Percentiles rank a stretch among this genome's conserved stretches.
These are phyloP conservation scores for Claviceps maximensis DNA, from an alignment of 2,329 filamentous ascomycete genomes.

Conservation along the genomic window DNA sequence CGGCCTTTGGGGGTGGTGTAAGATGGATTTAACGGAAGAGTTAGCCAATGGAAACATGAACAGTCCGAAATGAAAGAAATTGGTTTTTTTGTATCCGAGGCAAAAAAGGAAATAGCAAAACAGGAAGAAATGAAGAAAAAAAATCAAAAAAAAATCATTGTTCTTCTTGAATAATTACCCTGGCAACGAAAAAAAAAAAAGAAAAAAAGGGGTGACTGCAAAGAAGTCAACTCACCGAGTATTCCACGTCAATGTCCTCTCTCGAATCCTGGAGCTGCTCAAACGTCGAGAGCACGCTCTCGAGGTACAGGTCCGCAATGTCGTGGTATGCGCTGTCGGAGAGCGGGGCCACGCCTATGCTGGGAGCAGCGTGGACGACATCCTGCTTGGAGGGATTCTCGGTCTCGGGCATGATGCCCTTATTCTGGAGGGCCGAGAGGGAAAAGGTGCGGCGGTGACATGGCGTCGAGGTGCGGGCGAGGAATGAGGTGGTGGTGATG, in stretches of 20 bases:
- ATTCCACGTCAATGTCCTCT: slow-evolving; percentile 78
- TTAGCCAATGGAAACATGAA: too few species aligned
- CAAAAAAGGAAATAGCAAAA: not conserved
- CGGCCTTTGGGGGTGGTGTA: slow-evolving; percentile 42
- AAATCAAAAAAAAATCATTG: too few species aligned
- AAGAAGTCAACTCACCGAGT: slow-evolving; percentile 47
- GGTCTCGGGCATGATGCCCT: slow-evolving; percentile 48
- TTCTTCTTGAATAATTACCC: not conserved
- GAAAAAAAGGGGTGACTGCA: too few species aligned
- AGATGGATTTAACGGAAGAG: too few species aligned
- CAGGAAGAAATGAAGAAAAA: too few species aligned
- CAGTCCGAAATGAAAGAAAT: too few species aligned
- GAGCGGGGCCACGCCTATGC: slow-evolving; percentile 46
- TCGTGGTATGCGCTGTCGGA: slow-evolving; percentile 62
- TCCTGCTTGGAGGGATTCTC: slow-evolving; percentile 36
- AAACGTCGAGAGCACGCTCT: slow-evolving; percentile 40
- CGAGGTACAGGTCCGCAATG: slow-evolving; percentile 62
- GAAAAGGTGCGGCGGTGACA: slow-evolving; percentile 16
- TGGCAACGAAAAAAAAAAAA: not conserved
- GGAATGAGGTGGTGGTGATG: slow-evolving; percentile 5
- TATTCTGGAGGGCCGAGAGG: slow-evolving; percentile 15
- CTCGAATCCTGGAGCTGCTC: slow-evolving; percentile 63
- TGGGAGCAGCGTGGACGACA: slow-evolving; percentile 22
- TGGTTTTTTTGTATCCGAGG: too few species aligned
- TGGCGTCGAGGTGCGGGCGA: slow-evolving; percentile 2